phyloP scores from a whole-genome alignment of 208 protist genomes.

The Polymyxa betae region DNA sequence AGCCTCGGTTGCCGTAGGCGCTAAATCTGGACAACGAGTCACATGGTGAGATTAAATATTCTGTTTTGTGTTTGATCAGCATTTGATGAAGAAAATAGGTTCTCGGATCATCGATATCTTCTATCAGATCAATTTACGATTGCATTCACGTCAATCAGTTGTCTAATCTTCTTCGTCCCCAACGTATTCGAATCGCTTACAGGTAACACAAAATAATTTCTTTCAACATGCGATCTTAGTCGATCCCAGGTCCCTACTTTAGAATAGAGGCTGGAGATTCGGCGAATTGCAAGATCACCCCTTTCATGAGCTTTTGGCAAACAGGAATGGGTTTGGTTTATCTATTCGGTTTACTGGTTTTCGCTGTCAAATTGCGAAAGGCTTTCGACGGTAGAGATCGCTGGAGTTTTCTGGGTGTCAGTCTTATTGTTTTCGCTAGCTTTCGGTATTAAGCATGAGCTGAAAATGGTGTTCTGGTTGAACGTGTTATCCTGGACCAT shows the following conservation, averaged over 20 bases:
- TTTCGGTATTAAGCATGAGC: constrained; percentile 51
- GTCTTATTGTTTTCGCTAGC: neutral
- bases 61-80: neutral
- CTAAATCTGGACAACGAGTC: too few relatives aligned
- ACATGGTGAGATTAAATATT: constrained; percentile 16
- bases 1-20: neutral
- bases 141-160: neutral
- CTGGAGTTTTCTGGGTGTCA: neutral
- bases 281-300: neutral
- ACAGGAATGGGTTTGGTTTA: constrained; percentile 9
- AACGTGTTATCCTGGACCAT: constrained; percentile 5
- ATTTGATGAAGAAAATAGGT: neutral
- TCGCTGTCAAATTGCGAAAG: constrained; percentile 29
- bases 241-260: too few relatives aligned
- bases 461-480: constrained; percentile 18
- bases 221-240: neutral
- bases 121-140: constrained; percentile 8
- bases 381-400: neutral
- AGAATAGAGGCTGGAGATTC: neutral
- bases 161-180: constrained; percentile 13
- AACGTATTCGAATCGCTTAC: neutral
- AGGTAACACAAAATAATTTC: neutral
- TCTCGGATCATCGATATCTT: constrained; percentile 9
- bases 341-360: constrained; percentile 19
- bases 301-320: neutral